Evolutionary conservation across 208 protist genomes (phyloP).

Genomic region (Strigomonas galati): DNA sequence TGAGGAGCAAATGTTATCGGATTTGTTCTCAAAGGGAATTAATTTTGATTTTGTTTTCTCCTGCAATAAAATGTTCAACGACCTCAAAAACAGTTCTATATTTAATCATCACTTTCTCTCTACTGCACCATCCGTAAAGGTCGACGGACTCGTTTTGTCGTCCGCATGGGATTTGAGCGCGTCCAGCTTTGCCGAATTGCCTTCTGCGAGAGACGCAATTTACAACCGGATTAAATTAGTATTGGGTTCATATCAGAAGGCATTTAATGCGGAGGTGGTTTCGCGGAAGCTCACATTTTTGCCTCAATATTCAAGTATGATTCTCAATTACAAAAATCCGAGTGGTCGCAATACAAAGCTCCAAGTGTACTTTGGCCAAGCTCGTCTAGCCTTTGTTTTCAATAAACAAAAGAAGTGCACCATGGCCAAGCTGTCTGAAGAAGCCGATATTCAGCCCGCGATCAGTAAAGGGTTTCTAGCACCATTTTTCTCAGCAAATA

Average conservation of each 20-base stretch:
- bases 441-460: neutral
- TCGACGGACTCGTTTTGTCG: too few species aligned
- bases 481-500: too few species aligned
- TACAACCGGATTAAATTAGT: neutral
- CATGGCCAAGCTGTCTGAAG: neutral
- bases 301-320: slow-evolving; percentile 12
- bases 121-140: too few species aligned
- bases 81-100: slow-evolving; percentile 12
- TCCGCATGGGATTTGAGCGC: too few species aligned
- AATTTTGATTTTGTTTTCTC: slow-evolving; percentile 45
- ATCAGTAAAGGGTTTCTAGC: neutral
- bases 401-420: slow-evolving; percentile 10
- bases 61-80: slow-evolving; percentile 41
- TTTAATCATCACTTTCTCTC: too few species aligned
- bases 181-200: too few species aligned
- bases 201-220: too few species aligned
- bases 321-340: slow-evolving; percentile 13
- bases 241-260: neutral
- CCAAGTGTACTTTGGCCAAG: slow-evolving; percentile 9
- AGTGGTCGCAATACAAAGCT: neutral
- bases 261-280: neutral
- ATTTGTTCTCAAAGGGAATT: slow-evolving; percentile 33
- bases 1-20: slow-evolving; percentile 35
- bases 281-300: slow-evolving; percentile 10
- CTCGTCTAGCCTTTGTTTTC: slow-evolving; percentile 8